Percentiles rank a stretch among this genome's conserved stretches.
Conservation (phyloP, 2,329 filamentous ascomycete genomes). For the Cladosporium sp. region DNA sequence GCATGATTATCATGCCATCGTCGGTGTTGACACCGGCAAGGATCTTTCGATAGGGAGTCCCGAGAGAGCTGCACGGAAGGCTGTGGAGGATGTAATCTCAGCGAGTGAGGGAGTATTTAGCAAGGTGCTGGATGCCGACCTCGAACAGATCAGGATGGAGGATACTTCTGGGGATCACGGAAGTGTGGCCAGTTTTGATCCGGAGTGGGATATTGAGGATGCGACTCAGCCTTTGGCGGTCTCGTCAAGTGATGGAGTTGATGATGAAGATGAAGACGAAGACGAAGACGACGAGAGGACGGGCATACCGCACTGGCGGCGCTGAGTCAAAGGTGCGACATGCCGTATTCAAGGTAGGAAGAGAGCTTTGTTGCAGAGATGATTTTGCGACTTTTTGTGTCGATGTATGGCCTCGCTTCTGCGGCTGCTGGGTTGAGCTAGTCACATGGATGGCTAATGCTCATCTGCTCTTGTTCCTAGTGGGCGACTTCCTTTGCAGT, state of each 20-base stretch:
- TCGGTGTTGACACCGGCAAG: conserved; percentile 22
- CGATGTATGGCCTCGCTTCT: too few relatives aligned
- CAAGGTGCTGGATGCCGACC: conserved; percentile 16
- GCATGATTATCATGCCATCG: conserved; percentile 35
- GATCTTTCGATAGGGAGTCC: conserved; percentile 17
- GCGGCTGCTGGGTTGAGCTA: too few relatives aligned
- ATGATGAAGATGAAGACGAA: neutral
- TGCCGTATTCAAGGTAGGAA: too few relatives aligned
- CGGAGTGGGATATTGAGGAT: conserved; percentile 12
- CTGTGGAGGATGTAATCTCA: conserved; percentile 19
- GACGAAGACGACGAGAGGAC: too few relatives aligned
- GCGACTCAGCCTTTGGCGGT: neutral
- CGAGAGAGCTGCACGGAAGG: conserved; percentile 18
- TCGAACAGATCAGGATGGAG: conserved; percentile 16
- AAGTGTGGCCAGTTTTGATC: neutral
- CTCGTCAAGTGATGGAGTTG: neutral
- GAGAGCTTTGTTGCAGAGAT: too few relatives aligned
- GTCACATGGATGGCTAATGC: too few relatives aligned
- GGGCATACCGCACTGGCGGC: too few relatives aligned
- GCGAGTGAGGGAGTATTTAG: conserved; percentile 17
- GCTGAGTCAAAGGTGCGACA: too few relatives aligned
- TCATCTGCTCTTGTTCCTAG: too few relatives aligned
- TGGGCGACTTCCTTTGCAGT: too few relatives aligned
- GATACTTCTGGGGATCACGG: neutral
- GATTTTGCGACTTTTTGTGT: too few relatives aligned